Percentiles rank a stretch among this genome's conserved stretches.
These are phyloP conservation scores for Alternaria hordeiaustralica DNA, from an alignment of 2,329 filamentous ascomycete genomes.

Conservation along the genomic window DNA sequence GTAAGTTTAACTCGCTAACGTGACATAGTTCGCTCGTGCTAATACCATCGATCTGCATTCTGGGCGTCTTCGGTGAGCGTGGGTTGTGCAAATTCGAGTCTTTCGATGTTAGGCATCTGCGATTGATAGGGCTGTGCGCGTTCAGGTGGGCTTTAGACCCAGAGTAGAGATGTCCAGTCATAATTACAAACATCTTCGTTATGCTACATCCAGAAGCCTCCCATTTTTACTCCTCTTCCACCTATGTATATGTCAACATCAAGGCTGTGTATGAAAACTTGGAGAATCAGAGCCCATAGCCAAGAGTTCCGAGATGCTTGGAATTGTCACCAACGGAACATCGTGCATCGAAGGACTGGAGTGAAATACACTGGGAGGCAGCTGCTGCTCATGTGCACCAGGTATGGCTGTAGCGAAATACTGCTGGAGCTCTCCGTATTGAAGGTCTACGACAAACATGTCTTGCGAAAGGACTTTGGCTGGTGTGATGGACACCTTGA, in stretches of 20 bases:
- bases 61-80: not conserved
- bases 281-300: too few relatives aligned
- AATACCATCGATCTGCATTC: not conserved
- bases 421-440: not conserved
- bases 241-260: too few relatives aligned
- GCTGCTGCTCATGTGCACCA: too few relatives aligned
- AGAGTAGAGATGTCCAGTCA: not conserved
- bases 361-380: too few relatives aligned
- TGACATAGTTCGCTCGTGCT: not conserved
- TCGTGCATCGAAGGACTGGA: too few relatives aligned
- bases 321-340: too few relatives aligned
- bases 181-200: not conserved
- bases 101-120: accelerated
- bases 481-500: not conserved
- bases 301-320: too few relatives aligned
- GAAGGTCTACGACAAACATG: slow-evolving; percentile 24
- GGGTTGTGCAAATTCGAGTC: accelerated
- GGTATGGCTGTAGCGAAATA: too few relatives aligned
- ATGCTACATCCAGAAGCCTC: not conserved
- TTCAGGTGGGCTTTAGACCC: not conserved
- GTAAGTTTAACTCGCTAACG: not conserved
- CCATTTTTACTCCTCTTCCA: too few relatives aligned
- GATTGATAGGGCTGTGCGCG: not conserved
- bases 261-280: too few relatives aligned
- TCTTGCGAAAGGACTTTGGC: slow-evolving; percentile 12